A percentile compares a stretch with the other conserved stretches of the same genome.
Evolutionary conservation across 2,329 filamentous ascomycete species (phyloP).

Genomic region (Aquanectria penicillioides): DNA sequence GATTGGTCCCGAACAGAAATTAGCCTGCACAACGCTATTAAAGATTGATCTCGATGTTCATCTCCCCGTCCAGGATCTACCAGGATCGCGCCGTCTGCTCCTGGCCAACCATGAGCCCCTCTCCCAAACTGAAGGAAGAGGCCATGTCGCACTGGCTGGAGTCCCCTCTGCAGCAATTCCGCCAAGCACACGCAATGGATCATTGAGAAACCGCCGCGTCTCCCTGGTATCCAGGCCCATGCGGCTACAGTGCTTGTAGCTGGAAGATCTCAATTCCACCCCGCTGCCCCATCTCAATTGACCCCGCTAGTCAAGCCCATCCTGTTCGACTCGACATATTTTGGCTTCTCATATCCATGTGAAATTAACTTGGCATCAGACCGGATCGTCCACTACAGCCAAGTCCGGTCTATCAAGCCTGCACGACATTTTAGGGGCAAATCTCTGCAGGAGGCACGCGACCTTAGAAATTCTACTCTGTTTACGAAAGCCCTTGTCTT

Average conservation of each 20-base stretch:
- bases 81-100: neutral
- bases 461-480: conserved; percentile 1
- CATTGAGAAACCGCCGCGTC: conserved; percentile 4
- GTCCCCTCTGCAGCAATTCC: neutral
- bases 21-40: conserved; percentile 12
- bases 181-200: conserved; percentile 2
- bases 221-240: conserved; percentile 11
- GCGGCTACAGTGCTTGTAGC: conserved; percentile 1
- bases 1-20: conserved; percentile 16
- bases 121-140: neutral
- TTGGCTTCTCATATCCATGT: neutral
- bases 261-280: conserved; percentile 37
- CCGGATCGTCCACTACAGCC: neutral
- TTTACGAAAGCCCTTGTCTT: conserved; percentile 1
- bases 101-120: conserved; percentile 5
- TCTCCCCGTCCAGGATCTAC: conserved; percentile 8
- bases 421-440: neutral
- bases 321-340: neutral
- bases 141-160: neutral
- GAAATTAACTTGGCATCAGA: neutral
- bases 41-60: conserved; percentile 19
- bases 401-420: neutral
- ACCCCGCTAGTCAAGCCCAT: conserved; percentile 7
- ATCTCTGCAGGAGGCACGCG: conserved; percentile 6
- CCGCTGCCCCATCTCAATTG: conserved; percentile 24